Percentiles rank a stretch among this genome's conserved stretches.
Conservation (phyloP, 192 early-diverging fungal species). For the Coemansia sp. region DNA sequence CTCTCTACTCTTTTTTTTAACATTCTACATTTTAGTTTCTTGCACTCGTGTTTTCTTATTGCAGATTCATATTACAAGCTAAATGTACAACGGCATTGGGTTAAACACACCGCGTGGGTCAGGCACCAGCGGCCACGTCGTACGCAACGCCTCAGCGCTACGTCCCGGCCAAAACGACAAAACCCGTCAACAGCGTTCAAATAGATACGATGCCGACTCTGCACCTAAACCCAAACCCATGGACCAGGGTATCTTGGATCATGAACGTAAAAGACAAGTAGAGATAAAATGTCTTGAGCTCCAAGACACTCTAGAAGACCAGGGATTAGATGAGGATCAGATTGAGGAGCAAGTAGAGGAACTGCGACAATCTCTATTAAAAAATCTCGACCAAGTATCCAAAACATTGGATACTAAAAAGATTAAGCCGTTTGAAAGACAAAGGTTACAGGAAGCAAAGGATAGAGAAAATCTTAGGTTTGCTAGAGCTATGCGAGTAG, state of each 20-base stretch:
- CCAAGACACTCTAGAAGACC: slow-evolving; percentile 73
- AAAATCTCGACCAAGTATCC: slow-evolving; percentile 53
- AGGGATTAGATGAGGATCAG: slow-evolving; percentile 63
- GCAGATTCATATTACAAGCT: neutral
- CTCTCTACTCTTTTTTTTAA: too few relatives aligned
- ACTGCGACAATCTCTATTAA: slow-evolving; percentile 58
- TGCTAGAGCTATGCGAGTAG: slow-evolving; percentile 66
- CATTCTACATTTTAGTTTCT: neutral
- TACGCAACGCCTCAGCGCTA: slow-evolving; percentile 79
- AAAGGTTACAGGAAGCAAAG: slow-evolving; percentile 70
- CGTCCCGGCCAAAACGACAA: slow-evolving; percentile 60
- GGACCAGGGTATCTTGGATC: slow-evolving; percentile 62
- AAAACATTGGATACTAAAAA: slow-evolving; percentile 14
- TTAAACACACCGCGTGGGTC: slow-evolving; percentile 73
- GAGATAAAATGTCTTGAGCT: slow-evolving; percentile 84
- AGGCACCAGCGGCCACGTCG: slow-evolving; percentile 96
- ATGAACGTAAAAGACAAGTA: slow-evolving; percentile 82
- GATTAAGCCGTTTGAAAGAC: slow-evolving; percentile 62
- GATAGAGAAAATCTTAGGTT: slow-evolving; percentile 60
- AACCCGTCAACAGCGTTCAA: neutral
- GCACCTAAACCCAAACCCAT: slow-evolving; percentile 18
- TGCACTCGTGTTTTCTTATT: neutral
- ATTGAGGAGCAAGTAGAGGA: slow-evolving; percentile 62
- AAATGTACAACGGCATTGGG: slow-evolving; percentile 80
- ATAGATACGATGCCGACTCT: slow-evolving; percentile 43